These are phyloP conservation scores for Alternaria postmessia DNA, from an alignment of 2,329 filamentous ascomycete genomes.

Conservation along the genomic window DNA sequence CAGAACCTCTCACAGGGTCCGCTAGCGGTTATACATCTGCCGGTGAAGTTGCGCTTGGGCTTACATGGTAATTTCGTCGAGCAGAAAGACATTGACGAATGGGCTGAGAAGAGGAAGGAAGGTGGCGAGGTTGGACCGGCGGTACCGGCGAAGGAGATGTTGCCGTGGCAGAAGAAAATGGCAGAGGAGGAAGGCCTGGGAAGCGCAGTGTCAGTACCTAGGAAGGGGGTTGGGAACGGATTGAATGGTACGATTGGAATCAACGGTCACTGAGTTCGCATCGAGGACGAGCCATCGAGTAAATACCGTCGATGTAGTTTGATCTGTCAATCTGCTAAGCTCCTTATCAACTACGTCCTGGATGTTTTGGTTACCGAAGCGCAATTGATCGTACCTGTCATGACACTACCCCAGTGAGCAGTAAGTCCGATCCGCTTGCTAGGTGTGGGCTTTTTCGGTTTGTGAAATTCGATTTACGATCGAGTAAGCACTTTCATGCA, in stretches of 20 bases:
- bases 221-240: not conserved
- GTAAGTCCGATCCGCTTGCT: not conserved
- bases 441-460: not conserved
- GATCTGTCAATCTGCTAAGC: no score
- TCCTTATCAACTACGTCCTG: not conserved
- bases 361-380: no score
- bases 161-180: slow-evolving; percentile 44
- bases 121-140: slow-evolving; percentile 39
- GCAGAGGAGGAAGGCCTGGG: slow-evolving; percentile 24
- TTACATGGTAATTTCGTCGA: slow-evolving; percentile 47
- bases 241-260: not conserved
- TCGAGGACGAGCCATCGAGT: not conserved
- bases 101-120: slow-evolving; percentile 39
- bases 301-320: not conserved
- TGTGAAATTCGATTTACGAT: not conserved
- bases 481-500: not conserved
- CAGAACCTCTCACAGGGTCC: slow-evolving; percentile 49
- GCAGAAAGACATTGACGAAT: slow-evolving; percentile 40
- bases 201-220: slow-evolving; percentile 4
- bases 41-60: slow-evolving; percentile 45
- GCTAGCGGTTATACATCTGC: slow-evolving; percentile 53
- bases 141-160: slow-evolving; percentile 28
- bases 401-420: not conserved
- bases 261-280: not conserved
- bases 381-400: not conserved